Evolutionary conservation across 495 filamentous ascomycete genomes (phyloP).

Genomic region (Acidomyces sp.): DNA sequence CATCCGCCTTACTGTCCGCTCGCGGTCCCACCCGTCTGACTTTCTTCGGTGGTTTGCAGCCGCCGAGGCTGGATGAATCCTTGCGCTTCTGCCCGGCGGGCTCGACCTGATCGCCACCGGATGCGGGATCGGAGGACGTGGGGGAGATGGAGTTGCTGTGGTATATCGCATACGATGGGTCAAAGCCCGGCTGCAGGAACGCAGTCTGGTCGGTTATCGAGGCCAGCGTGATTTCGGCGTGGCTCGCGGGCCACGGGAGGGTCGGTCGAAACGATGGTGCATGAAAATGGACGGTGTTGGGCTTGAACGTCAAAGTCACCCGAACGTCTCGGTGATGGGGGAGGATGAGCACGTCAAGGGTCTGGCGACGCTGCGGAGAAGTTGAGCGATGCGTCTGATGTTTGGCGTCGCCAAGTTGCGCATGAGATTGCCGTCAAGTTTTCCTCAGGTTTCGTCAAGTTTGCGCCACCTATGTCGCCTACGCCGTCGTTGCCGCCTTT

Average conservation of each 20-base stretch:
- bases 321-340: no score
- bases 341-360: no score
- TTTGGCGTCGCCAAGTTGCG: no score
- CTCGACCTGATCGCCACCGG: neutral
- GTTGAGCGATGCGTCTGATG: no score
- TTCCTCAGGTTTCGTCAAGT: no score
- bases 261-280: no score
- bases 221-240: neutral
- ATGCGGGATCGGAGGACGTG: constrained; percentile 8
- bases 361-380: no score
- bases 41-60: constrained; percentile 14
- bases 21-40: constrained; percentile 6
- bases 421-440: no score
- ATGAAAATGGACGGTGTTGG: no score
- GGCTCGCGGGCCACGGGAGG: neutral
- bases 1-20: constrained; percentile 11
- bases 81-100: constrained; percentile 8
- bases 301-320: no score
- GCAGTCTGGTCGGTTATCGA: constrained; percentile 7
- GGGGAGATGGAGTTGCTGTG: constrained; percentile 5
- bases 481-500: no score
- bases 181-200: constrained; percentile 12
- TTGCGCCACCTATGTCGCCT: no score
- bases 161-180: constrained; percentile 2
- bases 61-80: constrained; percentile 4